A percentile compares a stretch with the other conserved stretches of the same genome.
Evolutionary conservation across 768 basidiomycete species (phyloP).

Genomic region (Trametes villosa): DNA sequence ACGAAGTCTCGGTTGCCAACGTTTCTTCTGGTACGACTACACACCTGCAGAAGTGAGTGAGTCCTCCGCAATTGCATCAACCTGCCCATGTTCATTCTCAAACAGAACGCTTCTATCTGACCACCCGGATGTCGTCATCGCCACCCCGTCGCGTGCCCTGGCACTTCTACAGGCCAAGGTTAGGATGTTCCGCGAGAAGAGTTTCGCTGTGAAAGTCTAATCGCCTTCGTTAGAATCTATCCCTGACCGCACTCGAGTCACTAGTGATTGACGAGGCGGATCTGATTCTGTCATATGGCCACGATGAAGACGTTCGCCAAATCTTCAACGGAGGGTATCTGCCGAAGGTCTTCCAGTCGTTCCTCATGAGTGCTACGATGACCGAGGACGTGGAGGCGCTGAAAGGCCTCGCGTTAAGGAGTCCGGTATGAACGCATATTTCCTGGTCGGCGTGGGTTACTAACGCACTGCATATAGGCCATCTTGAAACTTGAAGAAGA

Average conservation of each 20-base stretch:
- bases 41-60: constrained; percentile 71
- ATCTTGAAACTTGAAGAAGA: constrained; percentile 88
- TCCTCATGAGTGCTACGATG: constrained; percentile 97
- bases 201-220: too few species aligned
- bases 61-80: background rate
- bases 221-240: constrained; percentile 54
- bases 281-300: constrained; percentile 94
- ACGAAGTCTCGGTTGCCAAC: constrained; percentile 72
- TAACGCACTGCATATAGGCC: constrained; percentile 49
- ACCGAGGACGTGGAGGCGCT: constrained; percentile 92
- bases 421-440: constrained; percentile 63
- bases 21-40: constrained; percentile 71
- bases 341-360: constrained; percentile 86
- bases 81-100: background rate
- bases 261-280: constrained; percentile 98
- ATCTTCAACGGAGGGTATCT: constrained; percentile 71
- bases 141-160: constrained; percentile 76
- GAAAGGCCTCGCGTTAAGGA: constrained; percentile 85
- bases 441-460: background rate
- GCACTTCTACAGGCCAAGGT: constrained; percentile 74
- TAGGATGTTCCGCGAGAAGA: constrained; percentile 22
- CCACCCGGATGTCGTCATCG: constrained; percentile 77
- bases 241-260: constrained; percentile 70
- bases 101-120: constrained; percentile 61
- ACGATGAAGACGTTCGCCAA: constrained; percentile 85